phyloP scores from a whole-genome alignment of 306 rosid genomes.

The Acacia confusa region DNA sequence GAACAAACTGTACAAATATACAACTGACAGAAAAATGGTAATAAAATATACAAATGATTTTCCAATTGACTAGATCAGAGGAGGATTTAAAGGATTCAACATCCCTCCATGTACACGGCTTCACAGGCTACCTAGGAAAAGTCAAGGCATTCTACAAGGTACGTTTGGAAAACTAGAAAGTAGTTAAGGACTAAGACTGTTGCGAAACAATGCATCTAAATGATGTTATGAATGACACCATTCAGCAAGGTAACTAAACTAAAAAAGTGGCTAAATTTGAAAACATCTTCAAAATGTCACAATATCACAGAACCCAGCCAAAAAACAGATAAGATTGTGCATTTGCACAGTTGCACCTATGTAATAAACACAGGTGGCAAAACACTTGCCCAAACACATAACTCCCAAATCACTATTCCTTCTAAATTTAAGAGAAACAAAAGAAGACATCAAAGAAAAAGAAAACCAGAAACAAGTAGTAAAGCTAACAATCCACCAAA shows the following conservation, averaged over 20 bases:
- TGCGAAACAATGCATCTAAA: neutral
- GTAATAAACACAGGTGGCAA: neutral
- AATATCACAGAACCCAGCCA: neutral
- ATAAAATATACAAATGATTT: neutral
- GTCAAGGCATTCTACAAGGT: neutral
- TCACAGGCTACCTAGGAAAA: neutral
- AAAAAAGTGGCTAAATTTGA: too few species aligned
- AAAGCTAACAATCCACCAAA: neutral
- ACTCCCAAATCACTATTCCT: neutral
- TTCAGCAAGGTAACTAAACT: neutral
- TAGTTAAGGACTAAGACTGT: neutral
- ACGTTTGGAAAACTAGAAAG: neutral
- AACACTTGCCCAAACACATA: neutral
- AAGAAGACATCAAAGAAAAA: neutral
- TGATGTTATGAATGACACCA: neutral
- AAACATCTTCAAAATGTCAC: neutral
- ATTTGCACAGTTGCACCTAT: rapidly evolving
- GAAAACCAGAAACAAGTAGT: neutral
- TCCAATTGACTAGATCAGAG: neutral
- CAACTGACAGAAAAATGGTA: neutral
- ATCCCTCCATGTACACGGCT: neutral
- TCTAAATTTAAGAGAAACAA: neutral
- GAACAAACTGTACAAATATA: neutral
- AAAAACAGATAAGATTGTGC: neutral
- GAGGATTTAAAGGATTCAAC: neutral